Base-by-base conservation (phyloP, 352 stramenopile species). In the Globisporangium abappressorium region DNA sequence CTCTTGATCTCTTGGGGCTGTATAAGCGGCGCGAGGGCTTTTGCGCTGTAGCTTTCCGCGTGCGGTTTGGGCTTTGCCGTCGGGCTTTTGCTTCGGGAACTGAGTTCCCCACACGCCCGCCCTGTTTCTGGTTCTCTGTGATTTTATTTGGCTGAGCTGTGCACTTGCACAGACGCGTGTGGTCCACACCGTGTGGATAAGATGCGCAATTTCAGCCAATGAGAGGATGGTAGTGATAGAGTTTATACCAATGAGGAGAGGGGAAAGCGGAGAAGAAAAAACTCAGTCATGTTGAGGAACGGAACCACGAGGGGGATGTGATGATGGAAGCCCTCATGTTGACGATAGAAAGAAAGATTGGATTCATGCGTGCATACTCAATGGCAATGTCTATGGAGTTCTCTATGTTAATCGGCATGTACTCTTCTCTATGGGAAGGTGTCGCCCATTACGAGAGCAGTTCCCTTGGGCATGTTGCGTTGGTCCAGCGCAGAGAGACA, bases 51-150 rank as follows among this genome's bases (percentile, higher is more conserved):
- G 43, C 43, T 51, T 11, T 51, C 43, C 18, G 43, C 43, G 18
- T 22, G 43, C 43, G 18, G 43, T 51, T 5, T 51, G 43, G 43
- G 43, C 18, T 24, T 51, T 51, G 43, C 38, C 14, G 2, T 20
- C 11, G 41, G 43, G 43, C 43, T 22, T 22, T 28, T 26, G 18
- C 30, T 60, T 60, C 9, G 55, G 18, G 55, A 60, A 56, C 58
- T 64, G 51, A 66, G 34, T 66, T 66, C 61, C 28, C 41, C 41
- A 49, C 38, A 43, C 36, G 18, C 38, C 41, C 28, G 51, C 51
- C 61, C 51, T 28, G 47, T 66, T 66, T 66, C 61, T 66, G 47
- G 61, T 49, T 51, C 51, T 15, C 28, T 53, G 14, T 51, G 18
- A 26, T 30, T 64, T 28, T 64, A 60, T 34, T 60, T 33, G 34